These are phyloP conservation scores for Crucihimalaya himalaica DNA, from an alignment of 345 rosid species.

Conservation along the genomic window DNA sequence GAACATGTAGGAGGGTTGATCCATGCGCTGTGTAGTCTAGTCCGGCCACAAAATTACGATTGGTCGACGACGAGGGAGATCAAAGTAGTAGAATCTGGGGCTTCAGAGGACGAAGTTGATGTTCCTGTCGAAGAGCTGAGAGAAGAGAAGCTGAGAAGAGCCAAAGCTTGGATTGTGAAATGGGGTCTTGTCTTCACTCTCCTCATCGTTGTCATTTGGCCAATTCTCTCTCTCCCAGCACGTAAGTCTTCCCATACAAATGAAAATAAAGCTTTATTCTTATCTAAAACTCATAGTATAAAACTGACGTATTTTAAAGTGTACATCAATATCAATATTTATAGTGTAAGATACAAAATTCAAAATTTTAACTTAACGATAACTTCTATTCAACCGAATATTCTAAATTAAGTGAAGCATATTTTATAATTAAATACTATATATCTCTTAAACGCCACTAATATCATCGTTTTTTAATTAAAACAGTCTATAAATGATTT, in stretches of 20 bases:
- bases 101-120: conserved; percentile 35
- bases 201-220: conserved; percentile 75
- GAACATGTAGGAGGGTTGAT: conserved; percentile 56
- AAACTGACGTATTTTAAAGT: too few relatives aligned
- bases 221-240: conserved; percentile 75
- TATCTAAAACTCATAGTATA: background rate
- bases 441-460: too few relatives aligned
- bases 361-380: too few relatives aligned
- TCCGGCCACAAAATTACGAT: conserved; percentile 73
- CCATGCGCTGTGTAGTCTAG: conserved; percentile 65
- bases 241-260: conserved; percentile 44
- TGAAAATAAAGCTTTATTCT: background rate
- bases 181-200: conserved; percentile 83
- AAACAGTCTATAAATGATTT: background rate
- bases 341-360: too few relatives aligned
- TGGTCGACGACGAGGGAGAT: conserved; percentile 87
- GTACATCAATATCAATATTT: too few relatives aligned
- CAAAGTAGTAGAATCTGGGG: conserved; percentile 71
- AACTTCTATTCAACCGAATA: background rate
- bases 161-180: conserved; percentile 79
- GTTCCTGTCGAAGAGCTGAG: conserved; percentile 65
- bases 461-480: too few relatives aligned
- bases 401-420: background rate
- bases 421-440: background rate
- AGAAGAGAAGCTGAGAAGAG: conserved; percentile 70